A percentile compares a stretch with the other conserved stretches of the same genome.
Evolutionary conservation across 78 protist species (phyloP).

Genomic region (Diacronema lutheri): DNA sequence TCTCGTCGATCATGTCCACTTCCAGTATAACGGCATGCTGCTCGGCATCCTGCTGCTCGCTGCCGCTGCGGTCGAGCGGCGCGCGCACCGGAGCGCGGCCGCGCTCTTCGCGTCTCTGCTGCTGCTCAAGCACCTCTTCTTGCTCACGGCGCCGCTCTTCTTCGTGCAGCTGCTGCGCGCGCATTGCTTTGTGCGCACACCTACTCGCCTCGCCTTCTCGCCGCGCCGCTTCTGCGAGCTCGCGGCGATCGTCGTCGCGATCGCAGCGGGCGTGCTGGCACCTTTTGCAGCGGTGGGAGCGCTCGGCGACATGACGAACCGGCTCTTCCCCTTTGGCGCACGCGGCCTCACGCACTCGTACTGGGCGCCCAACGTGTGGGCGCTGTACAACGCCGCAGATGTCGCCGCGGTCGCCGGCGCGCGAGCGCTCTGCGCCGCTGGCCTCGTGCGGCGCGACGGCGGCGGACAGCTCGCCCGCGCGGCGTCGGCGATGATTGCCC

Average conservation of each 20-base stretch:
- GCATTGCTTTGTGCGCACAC: constrained; percentile 34
- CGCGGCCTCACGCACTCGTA: constrained; percentile 93
- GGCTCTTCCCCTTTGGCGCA: constrained; percentile 89
- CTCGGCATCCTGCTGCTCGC: constrained; percentile 55
- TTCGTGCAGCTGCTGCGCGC: constrained; percentile 55
- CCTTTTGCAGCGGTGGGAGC: constrained; percentile 30
- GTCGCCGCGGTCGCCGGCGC: background rate
- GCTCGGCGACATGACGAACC: constrained; percentile 60
- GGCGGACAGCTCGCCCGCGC: background rate
- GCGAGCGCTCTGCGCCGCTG: background rate
- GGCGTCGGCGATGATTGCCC: background rate
- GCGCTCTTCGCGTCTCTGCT: constrained; percentile 64
- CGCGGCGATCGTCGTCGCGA: constrained; percentile 48
- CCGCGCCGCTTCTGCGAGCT: constrained; percentile 36
- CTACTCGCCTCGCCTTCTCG: background rate
- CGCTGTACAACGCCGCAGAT: constrained; percentile 74
- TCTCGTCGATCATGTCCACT: constrained; percentile 81
- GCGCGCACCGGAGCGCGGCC: constrained; percentile 11
- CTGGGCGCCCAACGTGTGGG: constrained; percentile 96
- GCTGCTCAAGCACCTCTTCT: constrained; percentile 83
- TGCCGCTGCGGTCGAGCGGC: no score
- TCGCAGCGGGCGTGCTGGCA: constrained; percentile 50
- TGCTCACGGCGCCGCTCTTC: constrained; percentile 78
- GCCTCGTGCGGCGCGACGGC: background rate
- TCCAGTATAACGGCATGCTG: constrained; percentile 90